Evolutionary conservation across 495 filamentous ascomycete species (phyloP).

Genomic region (Trichoderma orchidacearum): DNA sequence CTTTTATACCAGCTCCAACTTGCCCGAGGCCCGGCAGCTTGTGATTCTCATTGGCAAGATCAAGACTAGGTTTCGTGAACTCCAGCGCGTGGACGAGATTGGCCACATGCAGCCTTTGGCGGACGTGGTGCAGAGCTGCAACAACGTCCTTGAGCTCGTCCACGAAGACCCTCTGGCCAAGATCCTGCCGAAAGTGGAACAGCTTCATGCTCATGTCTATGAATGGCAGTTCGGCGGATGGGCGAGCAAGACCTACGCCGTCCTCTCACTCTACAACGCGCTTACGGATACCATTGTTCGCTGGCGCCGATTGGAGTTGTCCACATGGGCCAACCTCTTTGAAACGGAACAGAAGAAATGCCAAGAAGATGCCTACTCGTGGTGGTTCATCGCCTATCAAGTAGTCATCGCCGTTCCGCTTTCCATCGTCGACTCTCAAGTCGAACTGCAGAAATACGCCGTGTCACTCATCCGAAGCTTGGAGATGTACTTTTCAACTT

Average conservation of each 20-base stretch:
- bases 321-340: constrained; percentile 83
- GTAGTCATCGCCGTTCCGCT: constrained; percentile 65
- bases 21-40: constrained; percentile 57
- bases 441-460: constrained; percentile 47
- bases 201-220: constrained; percentile 64
- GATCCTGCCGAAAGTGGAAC: constrained; percentile 70
- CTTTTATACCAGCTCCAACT: constrained; percentile 76
- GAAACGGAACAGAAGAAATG: constrained; percentile 69
- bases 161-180: constrained; percentile 80
- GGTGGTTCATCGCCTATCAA: constrained; percentile 97
- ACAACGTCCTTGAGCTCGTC: constrained; percentile 56
- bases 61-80: constrained; percentile 52
- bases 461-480: constrained; percentile 56
- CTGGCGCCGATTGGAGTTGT: constrained; percentile 83
- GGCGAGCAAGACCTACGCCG: constrained; percentile 66
- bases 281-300: constrained; percentile 62
- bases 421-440: constrained; percentile 37
- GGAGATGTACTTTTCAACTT: constrained; percentile 57
- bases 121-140: constrained; percentile 62
- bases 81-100: constrained; percentile 47
- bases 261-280: constrained; percentile 50
- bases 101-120: constrained; percentile 44
- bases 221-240: constrained; percentile 81
- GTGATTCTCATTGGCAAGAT: constrained; percentile 50
- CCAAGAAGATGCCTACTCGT: constrained; percentile 61